Evolutionary conservation across 2,329 filamentous ascomycete species (phyloP).

Genomic region (Trichophyton schoenleinii): DNA sequence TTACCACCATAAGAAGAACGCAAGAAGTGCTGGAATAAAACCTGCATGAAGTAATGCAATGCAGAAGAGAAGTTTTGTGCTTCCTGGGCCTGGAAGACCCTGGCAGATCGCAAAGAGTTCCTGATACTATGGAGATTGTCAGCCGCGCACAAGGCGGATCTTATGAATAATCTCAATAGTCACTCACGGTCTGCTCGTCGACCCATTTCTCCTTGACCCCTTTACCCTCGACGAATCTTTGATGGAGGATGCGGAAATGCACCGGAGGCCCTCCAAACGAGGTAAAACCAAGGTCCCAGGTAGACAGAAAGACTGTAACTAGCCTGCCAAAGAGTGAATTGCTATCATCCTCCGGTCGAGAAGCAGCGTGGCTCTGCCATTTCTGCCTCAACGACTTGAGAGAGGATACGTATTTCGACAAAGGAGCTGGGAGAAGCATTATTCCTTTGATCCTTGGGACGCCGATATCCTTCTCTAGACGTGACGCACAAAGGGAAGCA

Average conservation of each 20-base stretch:
- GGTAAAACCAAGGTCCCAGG: slow-evolving; percentile 53
- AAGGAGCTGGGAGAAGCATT: background rate
- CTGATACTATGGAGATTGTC: slow-evolving; percentile 42
- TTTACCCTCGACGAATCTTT: slow-evolving; percentile 44
- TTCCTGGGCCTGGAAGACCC: slow-evolving; percentile 53
- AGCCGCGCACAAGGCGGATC: too few species aligned
- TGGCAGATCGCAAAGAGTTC: slow-evolving; percentile 62
- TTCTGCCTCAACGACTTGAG: background rate
- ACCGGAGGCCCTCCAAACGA: slow-evolving; percentile 56
- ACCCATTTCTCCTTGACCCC: slow-evolving; percentile 46
- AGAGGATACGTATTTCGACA: background rate
- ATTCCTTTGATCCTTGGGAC: background rate
- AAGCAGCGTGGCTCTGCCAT: background rate
- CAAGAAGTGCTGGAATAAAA: slow-evolving; percentile 44
- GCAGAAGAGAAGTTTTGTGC: slow-evolving; percentile 60
- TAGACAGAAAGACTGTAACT: slow-evolving; percentile 26
- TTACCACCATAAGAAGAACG: slow-evolving; percentile 53
- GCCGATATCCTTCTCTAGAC: background rate
- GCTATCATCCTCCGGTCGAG: background rate
- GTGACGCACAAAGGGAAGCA: background rate
- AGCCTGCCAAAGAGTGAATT: slow-evolving; percentile 17
- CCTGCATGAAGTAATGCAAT: slow-evolving; percentile 55
- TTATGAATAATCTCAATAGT: background rate
- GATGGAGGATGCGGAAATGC: slow-evolving; percentile 56
- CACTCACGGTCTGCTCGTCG: slow-evolving; percentile 51